Conservation (phyloP, 176 grass and related monocot species). For the Rhynchospora pubera region DNA sequence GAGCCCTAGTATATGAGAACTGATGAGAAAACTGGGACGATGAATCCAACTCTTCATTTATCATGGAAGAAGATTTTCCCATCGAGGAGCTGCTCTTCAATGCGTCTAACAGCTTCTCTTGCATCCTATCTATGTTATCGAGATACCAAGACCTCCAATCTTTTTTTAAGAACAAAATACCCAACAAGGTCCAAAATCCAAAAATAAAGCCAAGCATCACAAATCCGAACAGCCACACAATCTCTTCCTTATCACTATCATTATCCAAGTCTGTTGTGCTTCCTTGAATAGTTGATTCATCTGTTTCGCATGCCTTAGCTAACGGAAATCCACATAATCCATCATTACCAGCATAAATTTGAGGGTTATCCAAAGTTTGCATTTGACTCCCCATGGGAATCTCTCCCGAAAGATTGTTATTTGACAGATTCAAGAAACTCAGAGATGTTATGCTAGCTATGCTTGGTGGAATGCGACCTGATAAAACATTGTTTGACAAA, state of each 20-base stretch:
- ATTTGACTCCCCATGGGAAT: slow-evolving; percentile 52
- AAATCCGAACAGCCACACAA: slow-evolving; percentile 31
- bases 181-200: slow-evolving; percentile 54
- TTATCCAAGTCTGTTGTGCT: not conserved
- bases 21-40: not conserved
- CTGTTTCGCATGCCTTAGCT: slow-evolving; percentile 14
- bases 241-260: slow-evolving; percentile 6
- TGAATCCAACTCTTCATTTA: not conserved
- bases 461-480: slow-evolving; percentile 36
- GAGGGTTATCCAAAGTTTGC: slow-evolving; percentile 43
- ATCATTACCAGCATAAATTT: slow-evolving; percentile 39
- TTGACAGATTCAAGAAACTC: slow-evolving; percentile 37
- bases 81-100: not conserved
- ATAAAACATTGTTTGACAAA: slow-evolving; percentile 41
- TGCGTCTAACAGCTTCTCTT: slow-evolving; percentile 27
- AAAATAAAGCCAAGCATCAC: slow-evolving; percentile 36
- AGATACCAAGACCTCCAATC: slow-evolving; percentile 28
- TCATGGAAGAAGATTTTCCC: not conserved
- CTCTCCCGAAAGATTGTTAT: slow-evolving; percentile 40
- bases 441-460: slow-evolving; percentile 13
- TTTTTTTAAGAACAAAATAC: slow-evolving; percentile 30
- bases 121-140: slow-evolving; percentile 34
- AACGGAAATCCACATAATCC: slow-evolving; percentile 52
- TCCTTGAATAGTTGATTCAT: not conserved
- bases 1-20: not conserved